Evolutionary conservation across 1,139 yeast genomes (phyloP).

Genomic region (Yamadazyma spencermartinsiae): DNA sequence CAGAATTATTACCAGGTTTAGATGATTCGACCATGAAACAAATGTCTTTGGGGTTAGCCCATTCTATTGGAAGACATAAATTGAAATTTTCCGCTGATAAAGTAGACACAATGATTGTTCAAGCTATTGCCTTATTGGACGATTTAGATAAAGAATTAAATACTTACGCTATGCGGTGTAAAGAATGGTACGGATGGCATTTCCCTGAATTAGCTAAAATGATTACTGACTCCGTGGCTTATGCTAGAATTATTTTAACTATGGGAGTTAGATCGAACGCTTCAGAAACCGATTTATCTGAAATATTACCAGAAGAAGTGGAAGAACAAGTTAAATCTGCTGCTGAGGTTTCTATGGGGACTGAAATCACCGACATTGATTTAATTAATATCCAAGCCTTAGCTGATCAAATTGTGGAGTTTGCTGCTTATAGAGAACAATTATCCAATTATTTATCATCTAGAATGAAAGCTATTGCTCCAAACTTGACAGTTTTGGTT

Average conservation of each 20-base stretch:
- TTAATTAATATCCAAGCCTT: constrained; percentile 86
- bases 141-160: constrained; percentile 96
- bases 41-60: constrained; percentile 96
- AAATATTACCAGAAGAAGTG: constrained; percentile 87
- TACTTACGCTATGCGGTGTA: constrained; percentile 97
- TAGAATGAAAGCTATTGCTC: constrained; percentile 98
- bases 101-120: constrained; percentile 98
- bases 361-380: constrained; percentile 92
- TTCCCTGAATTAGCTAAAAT: constrained; percentile 98
- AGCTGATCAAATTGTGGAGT: constrained; percentile 91
- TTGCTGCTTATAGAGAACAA: constrained; percentile 89
- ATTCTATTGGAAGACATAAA: constrained; percentile 96
- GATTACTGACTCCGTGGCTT: constrained; percentile 92
- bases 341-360: constrained; percentile 98
- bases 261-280: constrained; percentile 97
- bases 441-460: constrained; percentile 85
- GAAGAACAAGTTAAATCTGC: constrained; percentile 81
- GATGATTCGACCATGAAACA: constrained; percentile 81
- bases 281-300: constrained; percentile 84
- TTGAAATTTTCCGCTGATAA: constrained; percentile 96
- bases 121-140: constrained; percentile 95
- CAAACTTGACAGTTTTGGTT: constrained; percentile 91
- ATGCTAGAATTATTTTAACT: constrained; percentile 84
- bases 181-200: constrained; percentile 99
- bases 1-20: constrained; percentile 92